Base-by-base conservation (phyloP, 345 rosid species). In the Gossypium arboreum region DNA sequence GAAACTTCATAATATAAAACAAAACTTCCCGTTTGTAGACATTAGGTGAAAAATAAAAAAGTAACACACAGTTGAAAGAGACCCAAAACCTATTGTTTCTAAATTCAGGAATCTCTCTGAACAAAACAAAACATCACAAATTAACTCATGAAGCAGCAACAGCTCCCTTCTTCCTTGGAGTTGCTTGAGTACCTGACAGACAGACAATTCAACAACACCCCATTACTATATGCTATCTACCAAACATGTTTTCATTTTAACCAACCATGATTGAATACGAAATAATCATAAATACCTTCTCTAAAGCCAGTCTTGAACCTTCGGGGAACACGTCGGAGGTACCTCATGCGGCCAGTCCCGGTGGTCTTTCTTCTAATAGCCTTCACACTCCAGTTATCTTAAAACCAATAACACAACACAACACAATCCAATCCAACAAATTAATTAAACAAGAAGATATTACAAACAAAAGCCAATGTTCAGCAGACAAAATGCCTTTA, bases 311-410 rank as follows among this genome's bases (percentile, higher is more conserved):
- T 85, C 86, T 90, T 90, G 89, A 90, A 90, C 83, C 95, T 87
- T 77, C 93, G 89, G 48, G 92, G 91, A 1, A 88, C 78, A 78
- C 85, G 59, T 11, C 93, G 92, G 16, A 91, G 89, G 66, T 89
- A 87, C 84, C 90, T 89, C 96, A 89, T 91, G 67, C 93, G 85
- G 27, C 96, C 96, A 0, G 91, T 89, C 68, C 93, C 96, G 0
- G 96, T 91, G 0, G 96, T 91, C 90, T 91, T 91, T 72, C 96
- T 79, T 22, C 96, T 80, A 73, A 91, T 84, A 2, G 96, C 93
- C 88, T 91, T 91, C 79, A 78, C 88, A 75, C 93, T 91, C 96
- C 93, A 91, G 84, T 91, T 91, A 75, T 91, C 96, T 91, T 5
- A 4, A 47, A 34, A 54, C 13, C 10, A 3, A 3, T 56, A 48